A percentile compares a stretch with the other conserved stretches of the same genome.
Evolutionary conservation across 1,284 basidiomycete species (phyloP).

Genomic region (Trametes hirsuta): DNA sequence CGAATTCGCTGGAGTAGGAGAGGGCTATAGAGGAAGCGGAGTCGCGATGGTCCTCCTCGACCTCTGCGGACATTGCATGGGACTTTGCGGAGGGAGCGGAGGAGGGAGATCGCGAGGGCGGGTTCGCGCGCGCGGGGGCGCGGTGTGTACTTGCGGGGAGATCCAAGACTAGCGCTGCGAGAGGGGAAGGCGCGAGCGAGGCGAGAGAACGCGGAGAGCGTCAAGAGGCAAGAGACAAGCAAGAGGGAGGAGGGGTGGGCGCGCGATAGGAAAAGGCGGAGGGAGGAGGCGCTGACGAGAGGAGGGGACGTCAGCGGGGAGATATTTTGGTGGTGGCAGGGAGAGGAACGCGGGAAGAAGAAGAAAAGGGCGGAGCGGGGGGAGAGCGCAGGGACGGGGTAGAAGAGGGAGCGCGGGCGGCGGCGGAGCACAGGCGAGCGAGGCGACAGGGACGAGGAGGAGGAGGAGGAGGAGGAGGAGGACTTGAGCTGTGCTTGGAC

Average conservation of each 20-base stretch:
- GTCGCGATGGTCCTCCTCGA: slow-evolving; percentile 24
- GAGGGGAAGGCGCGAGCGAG: background rate
- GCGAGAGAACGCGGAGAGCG: background rate
- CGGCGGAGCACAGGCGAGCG: background rate
- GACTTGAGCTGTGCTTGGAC: background rate
- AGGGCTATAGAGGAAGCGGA: slow-evolving; percentile 11
- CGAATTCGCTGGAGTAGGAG: slow-evolving; percentile 12
- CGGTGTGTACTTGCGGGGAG: background rate
- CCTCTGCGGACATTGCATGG: slow-evolving; percentile 27
- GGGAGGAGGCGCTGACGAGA: slow-evolving; percentile 15
- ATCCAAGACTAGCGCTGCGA: background rate
- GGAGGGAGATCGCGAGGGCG: background rate
- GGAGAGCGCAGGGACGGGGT: background rate
- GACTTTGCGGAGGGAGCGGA: slow-evolving; percentile 6
- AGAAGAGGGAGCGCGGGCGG: background rate
- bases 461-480: background rate
- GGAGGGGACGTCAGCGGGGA: slow-evolving; percentile 5
- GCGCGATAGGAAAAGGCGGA: slow-evolving; percentile 6
- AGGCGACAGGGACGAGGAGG: background rate
- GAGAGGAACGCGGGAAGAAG: background rate
- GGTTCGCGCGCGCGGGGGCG: background rate
- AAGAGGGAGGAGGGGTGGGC: background rate
- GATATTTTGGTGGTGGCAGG: background rate
- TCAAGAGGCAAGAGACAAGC: background rate
- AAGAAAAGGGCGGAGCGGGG: background rate